Conservation (phyloP, 805 yeast genomes). For the Starmerella geochares region DNA sequence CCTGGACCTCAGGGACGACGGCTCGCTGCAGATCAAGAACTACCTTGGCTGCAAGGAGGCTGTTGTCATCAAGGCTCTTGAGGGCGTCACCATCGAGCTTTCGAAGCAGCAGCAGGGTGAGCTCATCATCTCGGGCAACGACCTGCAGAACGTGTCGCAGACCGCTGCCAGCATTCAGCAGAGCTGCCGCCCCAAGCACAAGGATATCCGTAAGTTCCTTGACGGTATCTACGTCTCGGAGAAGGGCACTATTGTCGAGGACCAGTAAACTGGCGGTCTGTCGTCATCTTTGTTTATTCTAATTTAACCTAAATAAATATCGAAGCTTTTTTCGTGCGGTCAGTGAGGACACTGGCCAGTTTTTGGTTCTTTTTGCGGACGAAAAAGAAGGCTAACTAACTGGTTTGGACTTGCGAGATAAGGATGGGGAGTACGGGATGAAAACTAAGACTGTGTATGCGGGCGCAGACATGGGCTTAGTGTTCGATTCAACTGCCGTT, state of each 20-base stretch:
- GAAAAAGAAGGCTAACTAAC: not conserved
- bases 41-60: slow-evolving; percentile 99
- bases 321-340: slow-evolving; percentile 14
- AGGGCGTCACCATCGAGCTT: slow-evolving; percentile 79
- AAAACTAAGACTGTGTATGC: slow-evolving; percentile 1
- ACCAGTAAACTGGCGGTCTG: slow-evolving; percentile 28
- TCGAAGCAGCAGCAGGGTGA: slow-evolving; percentile 89
- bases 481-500: no score
- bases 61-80: slow-evolving; percentile 74
- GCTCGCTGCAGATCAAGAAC: slow-evolving; percentile 90
- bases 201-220: slow-evolving; percentile 99
- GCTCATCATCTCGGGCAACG: slow-evolving; percentile 85
- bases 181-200: slow-evolving; percentile 96
- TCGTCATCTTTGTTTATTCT: slow-evolving; percentile 1
- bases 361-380: not conserved
- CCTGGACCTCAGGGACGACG: slow-evolving; percentile 78
- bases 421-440: no score
- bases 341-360: slow-evolving; percentile 24
- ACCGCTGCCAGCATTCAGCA: slow-evolving; percentile 98
- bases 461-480: slow-evolving; percentile 3
- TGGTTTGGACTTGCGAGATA: not conserved
- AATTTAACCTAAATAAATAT: slow-evolving; percentile 6
- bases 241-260: slow-evolving; percentile 78
- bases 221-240: slow-evolving; percentile 99
- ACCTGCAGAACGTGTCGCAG: slow-evolving; percentile 94